These are phyloP conservation scores for Fusarium foetens DNA, from an alignment of 2,329 filamentous ascomycete genomes.

Conservation along the genomic window DNA sequence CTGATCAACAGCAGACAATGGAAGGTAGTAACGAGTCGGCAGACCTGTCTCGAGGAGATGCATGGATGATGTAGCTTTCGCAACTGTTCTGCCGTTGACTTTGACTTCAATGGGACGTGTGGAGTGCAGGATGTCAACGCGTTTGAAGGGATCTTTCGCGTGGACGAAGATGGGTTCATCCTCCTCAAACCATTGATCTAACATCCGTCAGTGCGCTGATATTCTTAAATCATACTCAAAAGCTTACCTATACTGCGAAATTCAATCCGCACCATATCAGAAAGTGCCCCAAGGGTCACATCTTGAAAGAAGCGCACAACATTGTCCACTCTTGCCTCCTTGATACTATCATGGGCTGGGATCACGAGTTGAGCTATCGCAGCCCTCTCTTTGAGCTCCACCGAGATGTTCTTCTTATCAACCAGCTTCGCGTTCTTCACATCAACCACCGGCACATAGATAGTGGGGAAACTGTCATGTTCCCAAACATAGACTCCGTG, in stretches of 20 bases:
- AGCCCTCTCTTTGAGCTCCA: slow-evolving; percentile 40
- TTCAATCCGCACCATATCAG: slow-evolving; percentile 49
- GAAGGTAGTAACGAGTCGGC: slow-evolving; percentile 68
- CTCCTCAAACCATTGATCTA: slow-evolving; percentile 63
- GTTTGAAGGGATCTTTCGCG: slow-evolving; percentile 74
- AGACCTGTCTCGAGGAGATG: slow-evolving; percentile 71
- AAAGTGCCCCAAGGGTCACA: slow-evolving; percentile 48
- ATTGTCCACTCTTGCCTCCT: slow-evolving; percentile 46
- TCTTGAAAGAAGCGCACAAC: slow-evolving; percentile 54
- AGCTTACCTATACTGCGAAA: slow-evolving; percentile 50
- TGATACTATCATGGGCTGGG: slow-evolving; percentile 35
- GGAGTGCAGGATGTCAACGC: slow-evolving; percentile 69
- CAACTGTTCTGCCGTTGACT: slow-evolving; percentile 58
- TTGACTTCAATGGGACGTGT: slow-evolving; percentile 63
- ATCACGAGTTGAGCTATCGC: slow-evolving; percentile 49
- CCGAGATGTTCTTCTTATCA: slow-evolving; percentile 43
- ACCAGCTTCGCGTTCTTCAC: slow-evolving; percentile 44
- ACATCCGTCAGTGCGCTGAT: not conserved
- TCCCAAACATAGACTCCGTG: slow-evolving; percentile 55
- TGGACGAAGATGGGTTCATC: slow-evolving; percentile 68
- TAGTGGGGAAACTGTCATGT: slow-evolving; percentile 60
- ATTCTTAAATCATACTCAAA: rapidly evolving
- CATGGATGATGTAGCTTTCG: slow-evolving; percentile 56
- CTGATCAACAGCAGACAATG: slow-evolving; percentile 60
- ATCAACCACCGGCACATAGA: slow-evolving; percentile 51